Percentiles rank a stretch among this genome's conserved stretches.
These are phyloP conservation scores for Borovskyia barvae DNA, from an alignment of 208 protist genomes.

Conservation along the genomic window DNA sequence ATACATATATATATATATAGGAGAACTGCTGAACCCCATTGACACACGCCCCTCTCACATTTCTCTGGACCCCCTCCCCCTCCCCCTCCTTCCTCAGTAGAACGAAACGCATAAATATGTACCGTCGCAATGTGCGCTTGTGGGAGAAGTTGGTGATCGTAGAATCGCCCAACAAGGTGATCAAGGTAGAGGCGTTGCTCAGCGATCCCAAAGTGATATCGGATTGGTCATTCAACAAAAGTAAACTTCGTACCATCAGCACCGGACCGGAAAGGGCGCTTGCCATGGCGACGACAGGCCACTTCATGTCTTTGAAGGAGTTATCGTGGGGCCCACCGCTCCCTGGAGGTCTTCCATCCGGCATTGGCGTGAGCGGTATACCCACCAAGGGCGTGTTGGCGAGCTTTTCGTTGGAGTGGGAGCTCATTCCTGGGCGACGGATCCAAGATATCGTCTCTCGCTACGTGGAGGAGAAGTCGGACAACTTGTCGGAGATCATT, in stretches of 20 bases:
- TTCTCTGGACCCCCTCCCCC: neutral
- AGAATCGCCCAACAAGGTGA: constrained; percentile 92
- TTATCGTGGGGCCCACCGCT: constrained; percentile 58
- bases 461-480: constrained; percentile 75
- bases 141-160: constrained; percentile 89
- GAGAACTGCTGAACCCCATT: too few species aligned
- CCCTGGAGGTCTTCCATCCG: neutral
- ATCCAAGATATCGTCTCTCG: constrained; percentile 82
- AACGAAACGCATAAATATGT: constrained; percentile 32
- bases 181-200: constrained; percentile 83
- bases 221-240: constrained; percentile 80
- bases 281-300: constrained; percentile 85
- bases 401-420: constrained; percentile 73
- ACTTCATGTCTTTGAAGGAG: constrained; percentile 87
- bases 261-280: constrained; percentile 66
- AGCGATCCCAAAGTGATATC: constrained; percentile 76
- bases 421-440: constrained; percentile 64
- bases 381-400: constrained; percentile 59
- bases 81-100: neutral
- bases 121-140: constrained; percentile 47
- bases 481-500: constrained; percentile 87
- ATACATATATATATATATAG: too few species aligned
- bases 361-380: constrained; percentile 26
- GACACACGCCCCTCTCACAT: too few species aligned
- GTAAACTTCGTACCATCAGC: constrained; percentile 37